Base-by-base conservation (phyloP, 148 eudicot species). In the Rhododendron ovatum region DNA sequence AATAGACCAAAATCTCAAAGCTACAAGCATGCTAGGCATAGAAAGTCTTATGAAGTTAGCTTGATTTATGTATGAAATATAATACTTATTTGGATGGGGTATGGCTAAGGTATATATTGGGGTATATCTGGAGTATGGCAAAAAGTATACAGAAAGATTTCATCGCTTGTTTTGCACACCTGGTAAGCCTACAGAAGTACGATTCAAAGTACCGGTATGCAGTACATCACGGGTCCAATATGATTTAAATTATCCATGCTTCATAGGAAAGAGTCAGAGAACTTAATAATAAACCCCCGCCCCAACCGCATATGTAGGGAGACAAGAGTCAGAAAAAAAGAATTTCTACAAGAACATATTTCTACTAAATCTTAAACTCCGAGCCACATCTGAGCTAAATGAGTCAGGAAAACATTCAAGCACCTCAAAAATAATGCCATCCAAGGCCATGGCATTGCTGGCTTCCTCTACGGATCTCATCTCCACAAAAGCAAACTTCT, bases 381-480 rank as follows among this genome's bases (percentile, higher is more conserved):
- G 0, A 47, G 81, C 47, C 33, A n/a, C 14, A 15, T 80, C 28
- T 24, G 24, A 53, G 30, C 82, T 28, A 17, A 30, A 33, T 55
- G 53, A 82, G 39, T 39, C 22, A n/a, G 63, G 82, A 78, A 22
- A 51, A 80, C n/a, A 83, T 59, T 15, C 35, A 75, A 67, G 81
- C 73, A 94, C 97, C 93, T 94, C 95, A 81, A 94, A 93, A 55
- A 89, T 89, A 71, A 94, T 93, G 85, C 95, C 95, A 78, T 94
- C 97, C 45, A 94, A 89, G 22, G 97, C 95, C 97, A 94, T 94
- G 81, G 97, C 97, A 82, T 94, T 94, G 81, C 97, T 94, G 82
- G 97, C 97, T 87, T 93, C 97, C 94, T 94, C 97, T 79, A 93
- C 97, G 81, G 97, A 93, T 89, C 97, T 90, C 95, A 94, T 94